A percentile compares a stretch with the other conserved stretches of the same genome.
Evolutionary conservation across 2,329 filamentous ascomycete genomes (phyloP).

Genomic region (Cryphonectria radicalis): DNA sequence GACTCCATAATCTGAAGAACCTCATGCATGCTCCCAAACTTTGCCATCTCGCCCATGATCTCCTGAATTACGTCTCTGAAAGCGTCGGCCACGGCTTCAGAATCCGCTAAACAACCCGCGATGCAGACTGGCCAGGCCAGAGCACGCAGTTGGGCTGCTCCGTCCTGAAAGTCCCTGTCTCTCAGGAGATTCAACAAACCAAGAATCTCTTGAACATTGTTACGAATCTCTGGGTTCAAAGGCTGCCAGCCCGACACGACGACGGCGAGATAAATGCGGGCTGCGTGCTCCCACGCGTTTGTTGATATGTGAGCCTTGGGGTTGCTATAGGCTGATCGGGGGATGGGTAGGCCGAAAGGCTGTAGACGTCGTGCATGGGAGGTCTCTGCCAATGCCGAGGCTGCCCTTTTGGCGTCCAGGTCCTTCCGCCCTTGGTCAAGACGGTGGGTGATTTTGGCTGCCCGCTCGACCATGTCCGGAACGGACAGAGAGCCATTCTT

Average conservation of each 20-base stretch:
- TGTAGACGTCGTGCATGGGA: neutral
- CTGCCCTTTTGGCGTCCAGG: neutral
- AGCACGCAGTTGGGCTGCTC: conserved; percentile 36
- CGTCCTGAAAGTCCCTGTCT: conserved; percentile 24
- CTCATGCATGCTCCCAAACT: conserved; percentile 51
- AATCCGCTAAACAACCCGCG: conserved; percentile 43
- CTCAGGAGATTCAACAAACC: neutral
- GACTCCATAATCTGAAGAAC: conserved; percentile 51
- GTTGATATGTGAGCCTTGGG: neutral
- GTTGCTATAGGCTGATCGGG: neutral
- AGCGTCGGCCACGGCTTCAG: conserved; percentile 36
- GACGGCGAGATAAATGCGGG: conserved; percentile 52
- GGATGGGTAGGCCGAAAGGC: neutral
- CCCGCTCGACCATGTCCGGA: conserved; percentile 50
- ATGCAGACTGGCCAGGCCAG: conserved; percentile 44
- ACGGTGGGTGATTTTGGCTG: conserved; percentile 25
- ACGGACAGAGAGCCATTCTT: conserved; percentile 49
- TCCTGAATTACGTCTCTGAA: conserved; percentile 45
- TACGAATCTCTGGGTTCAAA: conserved; percentile 46
- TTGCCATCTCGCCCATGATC: conserved; percentile 44
- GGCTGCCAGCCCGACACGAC: conserved; percentile 58
- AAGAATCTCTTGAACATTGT: conserved; percentile 31
- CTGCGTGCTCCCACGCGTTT: conserved; percentile 49
- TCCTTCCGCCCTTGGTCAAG: neutral
- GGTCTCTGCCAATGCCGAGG: neutral